These are phyloP conservation scores for Cyberlindnera maclurae DNA, from an alignment of 805 yeast species.

Conservation along the genomic window DNA sequence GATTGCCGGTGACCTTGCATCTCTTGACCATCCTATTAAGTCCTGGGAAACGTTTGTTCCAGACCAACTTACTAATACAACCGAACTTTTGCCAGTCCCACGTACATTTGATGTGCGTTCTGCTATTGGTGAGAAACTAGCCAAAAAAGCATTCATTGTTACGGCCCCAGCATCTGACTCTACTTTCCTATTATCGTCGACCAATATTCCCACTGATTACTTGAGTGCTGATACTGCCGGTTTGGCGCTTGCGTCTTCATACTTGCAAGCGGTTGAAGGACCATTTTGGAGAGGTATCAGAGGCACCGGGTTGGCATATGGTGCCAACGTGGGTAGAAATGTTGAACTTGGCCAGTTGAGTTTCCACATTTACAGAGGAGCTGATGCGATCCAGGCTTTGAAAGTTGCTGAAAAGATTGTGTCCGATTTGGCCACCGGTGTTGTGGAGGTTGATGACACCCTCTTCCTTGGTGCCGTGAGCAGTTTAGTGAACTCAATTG, in stretches of 20 bases:
- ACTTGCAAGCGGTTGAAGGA: slow-evolving; percentile 84
- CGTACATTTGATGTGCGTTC: slow-evolving; percentile 48
- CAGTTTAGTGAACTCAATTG: slow-evolving; percentile 64
- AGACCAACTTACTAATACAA: background rate
- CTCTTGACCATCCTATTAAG: slow-evolving; percentile 47
- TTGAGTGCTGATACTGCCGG: slow-evolving; percentile 57
- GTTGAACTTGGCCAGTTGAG: slow-evolving; percentile 61
- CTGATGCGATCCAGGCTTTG: slow-evolving; percentile 65
- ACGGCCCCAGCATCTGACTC: slow-evolving; percentile 84
- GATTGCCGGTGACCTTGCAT: slow-evolving; percentile 60
- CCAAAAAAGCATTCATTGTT: slow-evolving; percentile 50
- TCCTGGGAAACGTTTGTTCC: slow-evolving; percentile 41
- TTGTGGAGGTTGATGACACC: slow-evolving; percentile 44
- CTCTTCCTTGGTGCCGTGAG: slow-evolving; percentile 70
- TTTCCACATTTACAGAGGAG: slow-evolving; percentile 71
- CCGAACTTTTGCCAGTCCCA: slow-evolving; percentile 35
- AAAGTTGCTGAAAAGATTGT: slow-evolving; percentile 60
- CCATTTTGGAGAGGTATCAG: slow-evolving; percentile 96
- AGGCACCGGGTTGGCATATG: slow-evolving; percentile 92
- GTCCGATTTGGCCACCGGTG: slow-evolving; percentile 50
- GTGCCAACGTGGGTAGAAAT: slow-evolving; percentile 56
- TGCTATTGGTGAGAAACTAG: slow-evolving; percentile 44
- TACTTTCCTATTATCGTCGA: slow-evolving; percentile 52
- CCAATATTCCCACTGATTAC: slow-evolving; percentile 53
- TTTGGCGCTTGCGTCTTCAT: slow-evolving; percentile 65